Evolutionary conservation across 768 basidiomycete genomes (phyloP).

Genomic region (Podaxis mareebaensis): DNA sequence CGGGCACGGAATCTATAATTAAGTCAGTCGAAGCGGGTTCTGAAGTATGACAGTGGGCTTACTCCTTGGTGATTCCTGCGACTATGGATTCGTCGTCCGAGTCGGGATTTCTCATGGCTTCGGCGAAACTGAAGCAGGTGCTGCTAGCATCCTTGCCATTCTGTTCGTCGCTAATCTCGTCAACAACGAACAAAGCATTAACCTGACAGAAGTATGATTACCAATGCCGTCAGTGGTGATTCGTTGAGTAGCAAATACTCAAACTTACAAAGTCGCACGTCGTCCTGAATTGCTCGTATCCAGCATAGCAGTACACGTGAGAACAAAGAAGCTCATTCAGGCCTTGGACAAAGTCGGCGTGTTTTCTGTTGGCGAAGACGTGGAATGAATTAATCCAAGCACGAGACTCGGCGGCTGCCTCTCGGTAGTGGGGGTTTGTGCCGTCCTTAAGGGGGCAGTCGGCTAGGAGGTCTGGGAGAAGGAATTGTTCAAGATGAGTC

Average conservation of each 20-base stretch:
- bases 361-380: conserved; percentile 59
- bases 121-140: conserved; percentile 53
- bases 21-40: background rate
- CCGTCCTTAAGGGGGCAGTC: conserved; percentile 46
- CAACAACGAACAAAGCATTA: conserved; percentile 65
- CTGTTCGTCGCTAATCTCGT: conserved; percentile 71
- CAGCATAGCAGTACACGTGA: conserved; percentile 60
- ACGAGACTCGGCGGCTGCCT: conserved; percentile 56
- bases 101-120: conserved; percentile 49
- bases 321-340: conserved; percentile 63
- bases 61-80: conserved; percentile 64
- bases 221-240: conserved; percentile 7
- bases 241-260: background rate
- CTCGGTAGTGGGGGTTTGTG: conserved; percentile 57
- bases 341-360: conserved; percentile 62
- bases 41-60: conserved; percentile 24
- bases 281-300: conserved; percentile 56
- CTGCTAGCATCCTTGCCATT: conserved; percentile 52
- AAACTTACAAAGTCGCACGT: conserved; percentile 58
- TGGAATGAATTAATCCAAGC: conserved; percentile 64
- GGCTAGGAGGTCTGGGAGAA: conserved; percentile 58
- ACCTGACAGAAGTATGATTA: conserved; percentile 31
- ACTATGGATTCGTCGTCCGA: conserved; percentile 60
- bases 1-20: conserved; percentile 52
- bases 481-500: conserved; percentile 33